Conservation (phyloP, 108 stramenopile species). For the Cyclotella atomus region DNA sequence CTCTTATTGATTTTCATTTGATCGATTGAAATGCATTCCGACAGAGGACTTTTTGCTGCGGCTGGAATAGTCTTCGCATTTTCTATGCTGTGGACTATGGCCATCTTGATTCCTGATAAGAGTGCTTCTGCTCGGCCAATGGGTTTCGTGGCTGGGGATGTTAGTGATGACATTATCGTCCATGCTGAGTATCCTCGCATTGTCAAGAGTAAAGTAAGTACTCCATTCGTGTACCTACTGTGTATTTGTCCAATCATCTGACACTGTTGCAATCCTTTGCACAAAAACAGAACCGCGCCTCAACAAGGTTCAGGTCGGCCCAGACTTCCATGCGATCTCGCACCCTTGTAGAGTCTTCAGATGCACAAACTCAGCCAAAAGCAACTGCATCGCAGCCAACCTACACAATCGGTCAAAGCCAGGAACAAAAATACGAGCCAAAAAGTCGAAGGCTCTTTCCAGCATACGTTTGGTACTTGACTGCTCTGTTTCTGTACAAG, state of each 20-base stretch:
- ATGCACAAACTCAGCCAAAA: neutral
- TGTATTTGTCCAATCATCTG: too few species aligned
- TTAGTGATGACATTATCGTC: neutral
- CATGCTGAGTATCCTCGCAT: neutral
- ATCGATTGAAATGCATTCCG: conserved; percentile 13
- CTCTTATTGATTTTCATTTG: neutral
- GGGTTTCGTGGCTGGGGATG: neutral
- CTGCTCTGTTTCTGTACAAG: conserved; percentile 11
- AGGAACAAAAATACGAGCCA: neutral
- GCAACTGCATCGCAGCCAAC: neutral
- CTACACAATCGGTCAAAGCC: neutral
- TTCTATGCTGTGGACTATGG: conserved; percentile 34
- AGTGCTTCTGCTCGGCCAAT: neutral
- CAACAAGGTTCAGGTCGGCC: neutral
- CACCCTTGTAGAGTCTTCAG: neutral
- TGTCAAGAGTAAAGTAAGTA: neutral
- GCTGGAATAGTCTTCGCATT: conserved; percentile 29
- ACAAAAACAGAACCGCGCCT: too few species aligned
- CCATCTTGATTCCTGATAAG: conserved; percentile 12
- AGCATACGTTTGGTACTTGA: conserved; percentile 23
- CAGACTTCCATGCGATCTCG: neutral
- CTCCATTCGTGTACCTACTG: too few species aligned
- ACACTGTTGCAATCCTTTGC: too few species aligned
- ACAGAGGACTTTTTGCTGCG: conserved; percentile 32
- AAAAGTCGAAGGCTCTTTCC: conserved; percentile 9